phyloP scores from a whole-genome alignment of 2,329 filamentous ascomycete species.

The Sporothrix sp. region DNA sequence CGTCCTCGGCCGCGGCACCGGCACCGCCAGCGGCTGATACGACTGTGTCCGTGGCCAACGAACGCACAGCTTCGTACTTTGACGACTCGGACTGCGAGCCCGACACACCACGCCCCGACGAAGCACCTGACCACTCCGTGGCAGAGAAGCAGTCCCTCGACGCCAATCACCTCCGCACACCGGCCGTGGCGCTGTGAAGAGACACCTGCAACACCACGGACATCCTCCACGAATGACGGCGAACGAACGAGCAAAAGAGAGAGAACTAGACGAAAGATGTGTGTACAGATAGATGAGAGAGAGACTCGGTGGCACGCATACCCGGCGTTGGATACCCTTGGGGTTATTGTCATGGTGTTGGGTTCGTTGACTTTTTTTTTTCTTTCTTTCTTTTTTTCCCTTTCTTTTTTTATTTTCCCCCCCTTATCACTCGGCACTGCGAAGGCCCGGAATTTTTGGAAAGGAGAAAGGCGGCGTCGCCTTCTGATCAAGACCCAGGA shows the following conservation, averaged over 20 bases:
- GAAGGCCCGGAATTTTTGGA: too few species aligned
- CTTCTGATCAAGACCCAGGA: not conserved
- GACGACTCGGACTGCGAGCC: conserved; percentile 17
- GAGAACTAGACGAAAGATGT: not conserved
- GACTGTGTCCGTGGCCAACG: too few species aligned
- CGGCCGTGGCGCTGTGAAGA: conserved; percentile 9
- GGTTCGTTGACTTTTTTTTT: not conserved
- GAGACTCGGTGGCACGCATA: not conserved
- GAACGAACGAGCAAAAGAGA: not conserved
- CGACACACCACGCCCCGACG: conserved; percentile 16
- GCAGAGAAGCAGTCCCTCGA: not conserved
- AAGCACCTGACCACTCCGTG: not conserved
- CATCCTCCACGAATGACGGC: not conserved
- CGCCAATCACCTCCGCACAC: conserved; percentile 4
- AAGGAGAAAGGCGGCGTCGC: not conserved
- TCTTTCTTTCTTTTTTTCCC: not conserved
- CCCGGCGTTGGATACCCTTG: not conserved
- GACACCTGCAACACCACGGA: too few species aligned
- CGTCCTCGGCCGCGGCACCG: conserved; percentile 5
- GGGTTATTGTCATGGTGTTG: too few species aligned
- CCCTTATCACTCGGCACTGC: not conserved
- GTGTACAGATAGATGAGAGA: conserved; percentile 7
- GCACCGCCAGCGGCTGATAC: conserved; percentile 6
- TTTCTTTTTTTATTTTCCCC: not conserved
- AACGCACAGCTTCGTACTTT: too few species aligned